Conservation (phyloP, 805 yeast genomes). For the Sporopachydermia lactativora region DNA sequence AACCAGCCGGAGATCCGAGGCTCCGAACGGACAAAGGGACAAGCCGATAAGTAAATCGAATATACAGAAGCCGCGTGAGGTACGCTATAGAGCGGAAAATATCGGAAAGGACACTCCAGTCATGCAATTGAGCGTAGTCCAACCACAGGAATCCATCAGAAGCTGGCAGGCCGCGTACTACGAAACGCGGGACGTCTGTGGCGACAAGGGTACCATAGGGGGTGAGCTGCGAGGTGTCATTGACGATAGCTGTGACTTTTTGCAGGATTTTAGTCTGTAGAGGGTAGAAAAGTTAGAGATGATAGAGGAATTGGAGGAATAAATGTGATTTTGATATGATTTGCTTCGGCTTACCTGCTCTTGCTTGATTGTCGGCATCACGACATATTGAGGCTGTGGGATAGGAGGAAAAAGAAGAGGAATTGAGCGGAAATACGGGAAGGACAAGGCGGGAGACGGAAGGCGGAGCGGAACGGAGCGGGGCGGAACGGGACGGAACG, state of each 20-base stretch:
- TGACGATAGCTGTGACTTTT: slow-evolving; percentile 20
- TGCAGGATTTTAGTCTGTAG: slow-evolving; percentile 4
- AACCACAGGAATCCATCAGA: slow-evolving; percentile 44
- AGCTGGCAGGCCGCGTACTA: slow-evolving; percentile 23
- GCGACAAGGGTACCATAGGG: slow-evolving; percentile 38
- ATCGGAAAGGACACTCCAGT: slow-evolving; percentile 4
- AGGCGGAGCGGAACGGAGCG: too few species aligned
- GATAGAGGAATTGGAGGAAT: too few species aligned
- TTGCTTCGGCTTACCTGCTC: too few species aligned
- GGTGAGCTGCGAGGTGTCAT: slow-evolving; percentile 24
- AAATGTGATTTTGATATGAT: too few species aligned
- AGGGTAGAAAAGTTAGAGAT: too few species aligned
- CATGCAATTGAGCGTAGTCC: slow-evolving; percentile 27
- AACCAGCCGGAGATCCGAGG: slow-evolving; percentile 9
- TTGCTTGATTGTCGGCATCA: too few species aligned
- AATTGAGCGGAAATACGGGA: too few species aligned
- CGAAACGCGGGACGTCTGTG: slow-evolving; percentile 26
- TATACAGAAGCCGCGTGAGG: slow-evolving; percentile 26
- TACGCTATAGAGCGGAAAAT: slow-evolving; percentile 14
- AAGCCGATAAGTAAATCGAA: slow-evolving; percentile 31
- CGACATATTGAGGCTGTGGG: too few species aligned
- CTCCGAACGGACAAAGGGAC: slow-evolving; percentile 10
- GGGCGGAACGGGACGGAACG: too few species aligned
- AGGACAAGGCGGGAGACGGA: too few species aligned
- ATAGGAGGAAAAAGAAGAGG: too few species aligned